phyloP scores from a whole-genome alignment of 2,329 filamentous ascomycete genomes.

The Pseudogymnoascus sp. region DNA sequence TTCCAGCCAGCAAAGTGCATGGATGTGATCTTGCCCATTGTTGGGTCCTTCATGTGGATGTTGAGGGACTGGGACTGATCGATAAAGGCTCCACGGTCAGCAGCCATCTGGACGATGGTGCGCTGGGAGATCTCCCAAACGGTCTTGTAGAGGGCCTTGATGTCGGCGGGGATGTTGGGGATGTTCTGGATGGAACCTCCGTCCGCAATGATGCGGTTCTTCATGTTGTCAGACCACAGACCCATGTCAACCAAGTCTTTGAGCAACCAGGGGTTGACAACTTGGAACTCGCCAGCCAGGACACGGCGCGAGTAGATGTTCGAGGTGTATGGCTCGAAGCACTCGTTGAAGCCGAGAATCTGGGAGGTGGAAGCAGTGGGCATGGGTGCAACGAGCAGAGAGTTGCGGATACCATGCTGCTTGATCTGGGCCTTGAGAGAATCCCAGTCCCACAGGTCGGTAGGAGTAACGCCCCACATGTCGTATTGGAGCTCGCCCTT shows the following conservation, averaged over 20 bases:
- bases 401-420: conserved; percentile 90
- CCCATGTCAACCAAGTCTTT: conserved; percentile 98
- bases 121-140: conserved; percentile 99
- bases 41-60: conserved; percentile 98
- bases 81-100: conserved; percentile 96
- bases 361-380: conserved; percentile 95
- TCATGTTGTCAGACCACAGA: conserved; percentile 99
- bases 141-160: conserved; percentile 98
- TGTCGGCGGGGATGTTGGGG: conserved; percentile 88
- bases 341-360: conserved; percentile 98
- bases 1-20: conserved; percentile 99
- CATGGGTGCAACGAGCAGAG: conserved; percentile 91
- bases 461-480: conserved; percentile 94
- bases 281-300: conserved; percentile 95
- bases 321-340: conserved; percentile 98
- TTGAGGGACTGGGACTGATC: conserved; percentile 98
- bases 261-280: conserved; percentile 97
- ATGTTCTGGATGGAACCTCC: conserved; percentile 95
- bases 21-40: conserved; percentile 99
- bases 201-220: conserved; percentile 98
- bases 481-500: conserved; percentile 96
- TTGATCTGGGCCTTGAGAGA: conserved; percentile 83
- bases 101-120: conserved; percentile 93
- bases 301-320: conserved; percentile 99
- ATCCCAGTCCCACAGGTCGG: conserved; percentile 95